phyloP scores from a whole-genome alignment of 805 yeast species.

The Schwanniomyces pseudopolymorphus region DNA sequence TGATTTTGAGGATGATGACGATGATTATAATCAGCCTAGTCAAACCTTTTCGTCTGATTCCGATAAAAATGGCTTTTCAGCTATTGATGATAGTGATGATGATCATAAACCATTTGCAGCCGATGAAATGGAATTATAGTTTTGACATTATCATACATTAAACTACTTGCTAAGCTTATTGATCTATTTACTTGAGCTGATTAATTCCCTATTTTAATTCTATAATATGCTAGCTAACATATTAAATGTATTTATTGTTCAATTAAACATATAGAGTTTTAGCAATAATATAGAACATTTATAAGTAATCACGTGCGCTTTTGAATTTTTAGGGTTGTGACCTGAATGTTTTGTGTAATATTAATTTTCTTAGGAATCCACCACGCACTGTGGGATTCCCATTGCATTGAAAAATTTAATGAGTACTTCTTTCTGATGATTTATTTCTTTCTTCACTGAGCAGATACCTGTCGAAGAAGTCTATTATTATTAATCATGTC shows the following conservation, averaged over 20 bases:
- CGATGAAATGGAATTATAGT: conserved; percentile 38
- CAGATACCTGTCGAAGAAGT: conserved; percentile 75
- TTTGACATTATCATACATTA: not conserved
- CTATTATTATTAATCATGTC: conserved; percentile 61
- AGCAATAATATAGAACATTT: not conserved
- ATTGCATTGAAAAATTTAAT: conserved; percentile 7
- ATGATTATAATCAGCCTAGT: conserved; percentile 26
- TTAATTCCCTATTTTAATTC: not conserved
- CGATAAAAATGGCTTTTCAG: conserved; percentile 5
- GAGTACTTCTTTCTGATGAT: conserved; percentile 6
- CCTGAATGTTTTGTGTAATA: not conserved
- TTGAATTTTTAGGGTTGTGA: not conserved
- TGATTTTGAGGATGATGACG: conserved; percentile 94
- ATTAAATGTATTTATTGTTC: not conserved
- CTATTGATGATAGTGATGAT: conserved; percentile 28
- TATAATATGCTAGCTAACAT: conserved; percentile 1
- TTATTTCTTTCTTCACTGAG: conserved; percentile 48
- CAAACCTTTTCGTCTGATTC: not conserved
- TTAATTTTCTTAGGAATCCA: not conserved
- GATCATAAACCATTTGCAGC: conserved; percentile 45
- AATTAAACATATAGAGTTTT: not conserved
- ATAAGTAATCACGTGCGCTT: not conserved
- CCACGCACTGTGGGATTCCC: not conserved
- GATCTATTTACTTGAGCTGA: not conserved
- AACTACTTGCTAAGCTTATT: not conserved